Evolutionary conservation across 2,329 filamentous ascomycete genomes (phyloP), one percentile per base, ranked within the genome.

Genomic region (Cladophialophora immunda): DNA sequence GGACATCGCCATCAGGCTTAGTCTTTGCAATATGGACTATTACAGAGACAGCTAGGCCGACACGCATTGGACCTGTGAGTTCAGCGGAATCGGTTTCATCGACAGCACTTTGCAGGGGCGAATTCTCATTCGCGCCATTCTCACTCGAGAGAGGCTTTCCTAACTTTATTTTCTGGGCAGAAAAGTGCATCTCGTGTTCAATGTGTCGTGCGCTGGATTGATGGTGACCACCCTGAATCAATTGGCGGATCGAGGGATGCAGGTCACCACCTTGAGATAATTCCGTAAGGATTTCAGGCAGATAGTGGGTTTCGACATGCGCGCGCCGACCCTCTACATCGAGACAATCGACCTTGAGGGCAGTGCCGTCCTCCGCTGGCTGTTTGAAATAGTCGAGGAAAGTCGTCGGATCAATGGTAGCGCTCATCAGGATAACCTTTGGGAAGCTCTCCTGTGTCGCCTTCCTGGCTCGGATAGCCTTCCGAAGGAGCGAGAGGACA

Each of bases 371-470:
- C 1, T 67, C 22, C 7, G 38, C 17, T 15, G 62, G 60, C 63
- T 90, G 89, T 25, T 36, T 53, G 0, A 99, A 85, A 75, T 98
- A 99, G 9, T 87, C 87, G 0, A 94, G 97, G 76, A 99, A 97
- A 8, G 90, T 89, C 67, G 95, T 89, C 0, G 95, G 93, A 77
- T 99, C 93, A 11, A 98, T 92, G 0, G 95, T 98, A 15, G 95
- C 95, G 72, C 94, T 97, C 95, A 99, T 99, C 50, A 99, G 85
- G 53, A 99, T 86, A 22, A 99, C 90, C 78, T 97, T 97, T 55
- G 99, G 83, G 71, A 97, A 92, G 67, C 90, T 90, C 22, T 47
- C 25, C 5, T 57, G 58, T 17, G 59, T 30, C 17, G 64, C 55
- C 45, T 68, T 68, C 62, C 94, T 86, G 71, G 87, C 87, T 30